Conservation (phyloP, 805 yeast species). For the Ogataea paraovalis region DNA sequence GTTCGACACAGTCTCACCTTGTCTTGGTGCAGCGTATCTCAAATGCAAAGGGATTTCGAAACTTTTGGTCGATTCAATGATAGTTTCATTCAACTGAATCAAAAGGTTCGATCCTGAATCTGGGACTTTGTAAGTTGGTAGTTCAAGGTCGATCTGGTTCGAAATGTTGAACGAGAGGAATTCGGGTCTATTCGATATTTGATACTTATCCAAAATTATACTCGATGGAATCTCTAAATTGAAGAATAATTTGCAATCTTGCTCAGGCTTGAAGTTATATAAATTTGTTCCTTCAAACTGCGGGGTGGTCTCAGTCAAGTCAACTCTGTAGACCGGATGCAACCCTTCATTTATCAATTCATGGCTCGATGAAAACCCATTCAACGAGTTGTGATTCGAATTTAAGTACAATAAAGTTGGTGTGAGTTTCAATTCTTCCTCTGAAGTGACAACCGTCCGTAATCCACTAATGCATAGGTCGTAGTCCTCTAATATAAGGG, state of each 20-base stretch:
- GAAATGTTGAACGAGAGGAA: constrained; percentile 11
- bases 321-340: constrained; percentile 26
- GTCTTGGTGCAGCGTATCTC: constrained; percentile 26
- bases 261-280: constrained; percentile 6
- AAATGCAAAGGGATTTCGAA: constrained; percentile 32
- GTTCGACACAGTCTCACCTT: constrained; percentile 5
- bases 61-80: constrained; percentile 8
- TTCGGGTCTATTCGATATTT: constrained; percentile 5
- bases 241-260: constrained; percentile 21
- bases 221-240: constrained; percentile 23
- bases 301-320: constrained; percentile 1
- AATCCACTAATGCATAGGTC: constrained; percentile 21
- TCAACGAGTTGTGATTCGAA: constrained; percentile 17
- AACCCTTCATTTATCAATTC: constrained; percentile 17
- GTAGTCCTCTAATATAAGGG: constrained; percentile 13
- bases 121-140: constrained; percentile 26
- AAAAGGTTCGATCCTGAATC: constrained; percentile 24
- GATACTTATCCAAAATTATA: constrained; percentile 28
- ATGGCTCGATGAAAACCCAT: constrained; percentile 15
- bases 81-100: constrained; percentile 15
- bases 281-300: neutral
- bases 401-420: constrained; percentile 25
- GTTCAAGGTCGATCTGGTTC: constrained; percentile 28
- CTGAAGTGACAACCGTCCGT: constrained; percentile 8
- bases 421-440: constrained; percentile 6